Evolutionary conservation across 1,139 yeast genomes (phyloP).

Genomic region (Geotrichum phurueaensis): DNA sequence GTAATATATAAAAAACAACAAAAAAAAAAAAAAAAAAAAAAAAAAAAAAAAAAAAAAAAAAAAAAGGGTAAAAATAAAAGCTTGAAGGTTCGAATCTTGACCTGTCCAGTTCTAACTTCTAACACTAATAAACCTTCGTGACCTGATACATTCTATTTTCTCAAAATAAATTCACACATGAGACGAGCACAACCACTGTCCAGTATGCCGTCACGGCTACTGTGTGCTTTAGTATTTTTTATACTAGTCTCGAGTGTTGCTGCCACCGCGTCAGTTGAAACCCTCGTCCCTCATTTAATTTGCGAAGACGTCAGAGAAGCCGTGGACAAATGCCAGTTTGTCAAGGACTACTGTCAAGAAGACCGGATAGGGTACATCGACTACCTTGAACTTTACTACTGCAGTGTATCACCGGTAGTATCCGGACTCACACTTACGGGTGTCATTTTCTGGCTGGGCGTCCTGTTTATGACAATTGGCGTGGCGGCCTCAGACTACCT

Average conservation of each 20-base stretch:
- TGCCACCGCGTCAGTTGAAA: background rate
- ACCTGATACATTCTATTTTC: background rate
- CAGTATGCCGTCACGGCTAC: background rate
- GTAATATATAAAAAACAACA: too few relatives aligned
- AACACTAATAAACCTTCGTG: background rate
- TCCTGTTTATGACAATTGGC: constrained; percentile 59
- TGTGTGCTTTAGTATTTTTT: background rate
- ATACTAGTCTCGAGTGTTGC: background rate
- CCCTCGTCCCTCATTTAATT: background rate
- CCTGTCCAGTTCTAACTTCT: background rate
- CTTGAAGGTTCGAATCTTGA: background rate
- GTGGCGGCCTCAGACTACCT: constrained; percentile 68
- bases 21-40: too few relatives aligned
- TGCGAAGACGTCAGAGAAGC: constrained; percentile 24
- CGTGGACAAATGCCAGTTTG: constrained; percentile 33
- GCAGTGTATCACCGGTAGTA: constrained; percentile 24
- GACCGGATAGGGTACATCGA: constrained; percentile 31
- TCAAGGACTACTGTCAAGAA: constrained; percentile 29
- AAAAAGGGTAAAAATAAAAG: too few relatives aligned
- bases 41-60: background rate
- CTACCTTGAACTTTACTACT: constrained; percentile 34
- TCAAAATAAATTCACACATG: background rate
- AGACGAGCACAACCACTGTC: background rate
- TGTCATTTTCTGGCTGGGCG: constrained; percentile 33
- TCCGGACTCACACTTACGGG: constrained; percentile 16